Evolutionary conservation across 1,284 basidiomycete species (phyloP).

Genomic region (Cryptococcus wingfieldii): DNA sequence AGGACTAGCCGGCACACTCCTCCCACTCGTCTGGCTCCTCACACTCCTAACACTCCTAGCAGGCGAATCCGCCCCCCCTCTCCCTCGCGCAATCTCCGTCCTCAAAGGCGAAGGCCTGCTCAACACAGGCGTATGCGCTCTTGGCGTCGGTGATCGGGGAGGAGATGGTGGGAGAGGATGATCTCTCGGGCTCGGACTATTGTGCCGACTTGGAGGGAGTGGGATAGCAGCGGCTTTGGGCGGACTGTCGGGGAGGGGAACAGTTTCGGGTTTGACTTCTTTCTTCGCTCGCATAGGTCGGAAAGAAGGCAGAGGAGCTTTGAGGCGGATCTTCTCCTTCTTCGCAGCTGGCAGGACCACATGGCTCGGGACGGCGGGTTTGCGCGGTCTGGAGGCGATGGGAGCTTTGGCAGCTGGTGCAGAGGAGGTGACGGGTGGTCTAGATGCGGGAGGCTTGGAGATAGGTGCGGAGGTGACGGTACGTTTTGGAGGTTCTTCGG

Average conservation of each 20-base stretch:
- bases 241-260: constrained; percentile 26
- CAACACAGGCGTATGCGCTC: constrained; percentile 6
- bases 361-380: constrained; percentile 8
- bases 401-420: constrained; percentile 1
- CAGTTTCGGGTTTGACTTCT: constrained; percentile 22
- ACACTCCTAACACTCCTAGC: too few species aligned
- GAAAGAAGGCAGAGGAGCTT: constrained; percentile 42
- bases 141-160: not conserved
- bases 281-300: constrained; percentile 15
- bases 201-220: constrained; percentile 15
- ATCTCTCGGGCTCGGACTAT: not conserved
- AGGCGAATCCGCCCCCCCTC: not conserved
- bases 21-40: too few species aligned
- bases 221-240: constrained; percentile 12
- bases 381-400: constrained; percentile 4
- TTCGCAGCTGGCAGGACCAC: constrained; percentile 25
- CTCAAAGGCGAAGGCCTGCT: constrained; percentile 1
- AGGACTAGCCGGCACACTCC: too few species aligned
- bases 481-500: not conserved
- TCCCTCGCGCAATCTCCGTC: not conserved
- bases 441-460: not conserved
- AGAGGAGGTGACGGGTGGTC: not conserved
- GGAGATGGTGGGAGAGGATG: constrained; percentile 19
- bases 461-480: not conserved
- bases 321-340: constrained; percentile 35